Base-by-base conservation (phyloP, 257 asterid genomes). In the Ocimum tenuiflorum region DNA sequence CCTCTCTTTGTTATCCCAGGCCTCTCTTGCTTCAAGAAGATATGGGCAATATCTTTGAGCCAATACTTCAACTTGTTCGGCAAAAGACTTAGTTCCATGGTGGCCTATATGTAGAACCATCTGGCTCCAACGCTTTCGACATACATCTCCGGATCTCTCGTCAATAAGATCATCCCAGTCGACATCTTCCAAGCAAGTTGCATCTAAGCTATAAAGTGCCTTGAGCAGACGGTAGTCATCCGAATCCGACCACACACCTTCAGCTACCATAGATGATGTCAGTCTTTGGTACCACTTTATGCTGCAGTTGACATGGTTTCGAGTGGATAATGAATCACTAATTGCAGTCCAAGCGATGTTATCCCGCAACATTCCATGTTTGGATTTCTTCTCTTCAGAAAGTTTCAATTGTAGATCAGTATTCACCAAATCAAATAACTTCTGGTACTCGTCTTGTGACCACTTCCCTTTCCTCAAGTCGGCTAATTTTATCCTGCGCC, bases 101-200 rank as follows among this genome's bases (percentile, higher is more conserved):
- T 48, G 49, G 33, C 91, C 87, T 2, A 81, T 73, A 65, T 84
- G 87, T 49, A 54, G 36, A 75, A 75, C 81, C 91, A 84, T 84
- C 65, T 84, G 87, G 31, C 67, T 72, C 91, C 87, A 84, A 54
- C 86, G 83, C 67, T 62, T 75, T 49, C 77, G 67, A 54, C 88
- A 84, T 47, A 84, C 9, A 12, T 70, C 81, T 42, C 86, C 90
- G 10, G 75, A 6, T 55, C 86, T 79, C 35, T 60, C 29, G 1
- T 84, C 86, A 57, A 84, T 38, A 54, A 84, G 72, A 68, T 50
- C 48, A 57, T 81, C 91, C 91, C 88, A 84, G 19, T 81, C 82
- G 75, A 84, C 91, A 72, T 84, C 91, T 70, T 79, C 91, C 62
- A 71, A 10, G 64, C 91, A 84, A 50, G 71, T 75, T 5, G 82